phyloP scores from a whole-genome alignment of 192 early-diverging fungal genomes.

The Coemansia nantahalensis region DNA sequence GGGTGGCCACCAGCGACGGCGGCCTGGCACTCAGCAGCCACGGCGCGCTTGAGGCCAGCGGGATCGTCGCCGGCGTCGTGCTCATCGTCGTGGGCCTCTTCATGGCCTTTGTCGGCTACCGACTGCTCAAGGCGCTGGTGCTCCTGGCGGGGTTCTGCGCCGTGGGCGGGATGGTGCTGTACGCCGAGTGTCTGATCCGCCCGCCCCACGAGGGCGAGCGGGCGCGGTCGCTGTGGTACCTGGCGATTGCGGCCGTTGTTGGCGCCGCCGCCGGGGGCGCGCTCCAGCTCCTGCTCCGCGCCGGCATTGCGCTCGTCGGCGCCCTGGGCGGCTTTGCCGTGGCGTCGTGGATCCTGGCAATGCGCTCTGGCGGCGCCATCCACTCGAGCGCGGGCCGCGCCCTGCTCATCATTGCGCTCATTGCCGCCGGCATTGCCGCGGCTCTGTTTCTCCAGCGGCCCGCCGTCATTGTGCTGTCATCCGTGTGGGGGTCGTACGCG shows the following conservation, averaged over 20 bases:
- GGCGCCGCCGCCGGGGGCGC: constrained; percentile 69
- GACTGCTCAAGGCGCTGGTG: constrained; percentile 64
- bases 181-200: constrained; percentile 43
- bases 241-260: constrained; percentile 59
- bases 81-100: constrained; percentile 65
- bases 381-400: constrained; percentile 61
- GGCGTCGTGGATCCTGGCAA: constrained; percentile 70
- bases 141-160: constrained; percentile 78
- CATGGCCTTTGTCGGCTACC: constrained; percentile 68
- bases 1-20: constrained; percentile 22
- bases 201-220: constrained; percentile 45
- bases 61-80: constrained; percentile 58
- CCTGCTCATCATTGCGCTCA: constrained; percentile 65
- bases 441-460: constrained; percentile 63
- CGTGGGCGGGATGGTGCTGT: constrained; percentile 50
- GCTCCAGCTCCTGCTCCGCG: constrained; percentile 63
- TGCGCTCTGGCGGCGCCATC: constrained; percentile 61
- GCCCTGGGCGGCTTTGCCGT: constrained; percentile 74
- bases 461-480: constrained; percentile 68
- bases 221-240: constrained; percentile 39
- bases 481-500: constrained; percentile 76
- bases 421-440: constrained; percentile 61
- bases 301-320: constrained; percentile 75
- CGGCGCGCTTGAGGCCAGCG: constrained; percentile 37
- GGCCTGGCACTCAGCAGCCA: constrained; percentile 31